phyloP scores from a whole-genome alignment of 2,329 filamentous ascomycete species.

The Venturiaceae sp. region DNA sequence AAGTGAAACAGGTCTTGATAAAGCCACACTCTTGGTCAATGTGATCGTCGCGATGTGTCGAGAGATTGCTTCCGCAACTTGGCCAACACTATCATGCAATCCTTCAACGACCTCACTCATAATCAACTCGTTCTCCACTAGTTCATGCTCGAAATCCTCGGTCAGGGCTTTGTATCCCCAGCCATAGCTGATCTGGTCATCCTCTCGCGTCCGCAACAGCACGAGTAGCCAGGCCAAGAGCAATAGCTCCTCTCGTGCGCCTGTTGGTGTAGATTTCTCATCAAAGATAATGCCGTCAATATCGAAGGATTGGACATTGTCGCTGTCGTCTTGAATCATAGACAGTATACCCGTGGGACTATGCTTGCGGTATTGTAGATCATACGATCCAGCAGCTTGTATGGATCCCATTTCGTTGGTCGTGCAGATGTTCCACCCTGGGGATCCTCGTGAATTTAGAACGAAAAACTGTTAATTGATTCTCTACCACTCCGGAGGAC shows the following conservation, averaged over 20 bases:
- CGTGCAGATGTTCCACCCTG: not conserved
- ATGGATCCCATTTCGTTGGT: conserved; percentile 9
- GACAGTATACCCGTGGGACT: no score
- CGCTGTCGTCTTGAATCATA: not conserved
- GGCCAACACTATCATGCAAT: conserved; percentile 21
- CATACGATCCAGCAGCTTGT: conserved; percentile 16
- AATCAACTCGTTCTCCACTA: conserved; percentile 14
- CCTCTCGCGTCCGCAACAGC: conserved; percentile 32
- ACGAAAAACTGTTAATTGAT: not conserved
- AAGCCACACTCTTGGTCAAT: not conserved
- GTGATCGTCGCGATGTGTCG: not conserved
- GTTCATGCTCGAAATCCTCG: conserved; percentile 12
- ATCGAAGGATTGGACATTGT: not conserved
- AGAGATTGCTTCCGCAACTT: conserved; percentile 19
- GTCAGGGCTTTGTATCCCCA: conserved; percentile 24
- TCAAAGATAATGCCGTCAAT: not conserved
- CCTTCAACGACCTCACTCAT: conserved; percentile 23
- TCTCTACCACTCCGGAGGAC: not conserved
- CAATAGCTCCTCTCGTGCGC: conserved; percentile 30
- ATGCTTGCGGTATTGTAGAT: not conserved
- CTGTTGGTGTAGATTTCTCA: conserved; percentile 23
- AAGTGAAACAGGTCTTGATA: not conserved
- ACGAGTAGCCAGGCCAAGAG: conserved; percentile 36
- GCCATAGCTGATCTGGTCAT: conserved; percentile 25
- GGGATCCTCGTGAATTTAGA: not conserved